Evolutionary conservation across 129 eudicot species (phyloP).

Genomic region (Artemisia argyi): DNA sequence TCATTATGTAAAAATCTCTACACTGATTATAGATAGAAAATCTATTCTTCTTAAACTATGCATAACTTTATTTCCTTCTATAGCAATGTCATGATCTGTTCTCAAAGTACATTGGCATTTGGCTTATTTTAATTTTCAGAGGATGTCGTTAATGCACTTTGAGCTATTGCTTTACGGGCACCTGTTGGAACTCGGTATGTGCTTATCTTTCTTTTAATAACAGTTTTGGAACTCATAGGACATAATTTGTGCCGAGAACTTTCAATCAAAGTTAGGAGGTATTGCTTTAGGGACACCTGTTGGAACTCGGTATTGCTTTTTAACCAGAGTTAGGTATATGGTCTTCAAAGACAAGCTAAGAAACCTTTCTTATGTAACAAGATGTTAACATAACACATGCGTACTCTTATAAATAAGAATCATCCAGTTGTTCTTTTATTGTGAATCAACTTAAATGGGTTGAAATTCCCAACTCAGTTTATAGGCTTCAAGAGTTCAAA

Average conservation of each 20-base stretch:
- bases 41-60: not conserved
- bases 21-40: too few species aligned
- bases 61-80: not conserved
- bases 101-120: not conserved
- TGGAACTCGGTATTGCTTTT: not conserved
- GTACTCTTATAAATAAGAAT: too few species aligned
- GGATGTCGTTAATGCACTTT: conserved; percentile 72
- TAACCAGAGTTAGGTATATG: not conserved
- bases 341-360: too few species aligned
- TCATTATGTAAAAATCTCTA: not conserved
- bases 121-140: conserved; percentile 49
- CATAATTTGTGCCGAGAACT: not conserved
- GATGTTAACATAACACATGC: too few species aligned
- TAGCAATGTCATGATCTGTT: conserved; percentile 15
- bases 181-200: conserved; percentile 80
- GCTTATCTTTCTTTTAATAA: not conserved
- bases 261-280: not conserved
- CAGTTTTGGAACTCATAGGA: not conserved
- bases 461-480: too few species aligned
- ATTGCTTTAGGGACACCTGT: not conserved
- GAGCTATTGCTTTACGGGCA: conserved; percentile 94
- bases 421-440: too few species aligned
- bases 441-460: too few species aligned
- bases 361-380: too few species aligned
- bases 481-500: too few species aligned